These are phyloP conservation scores for Solanum bulbocastanum DNA, from an alignment of 257 asterid species.

Conservation along the genomic window DNA sequence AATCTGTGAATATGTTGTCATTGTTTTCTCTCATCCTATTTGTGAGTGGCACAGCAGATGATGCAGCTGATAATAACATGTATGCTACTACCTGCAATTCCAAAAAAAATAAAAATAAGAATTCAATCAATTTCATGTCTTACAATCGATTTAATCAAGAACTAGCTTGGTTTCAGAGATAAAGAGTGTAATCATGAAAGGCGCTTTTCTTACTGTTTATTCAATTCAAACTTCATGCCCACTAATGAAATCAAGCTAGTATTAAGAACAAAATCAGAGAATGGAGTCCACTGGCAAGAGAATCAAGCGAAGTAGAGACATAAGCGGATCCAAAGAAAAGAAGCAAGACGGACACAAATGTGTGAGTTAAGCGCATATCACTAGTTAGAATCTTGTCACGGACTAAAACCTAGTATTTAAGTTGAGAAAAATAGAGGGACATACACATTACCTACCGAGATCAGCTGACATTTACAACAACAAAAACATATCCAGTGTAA, in stretches of 20 bases:
- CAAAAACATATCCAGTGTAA: not conserved
- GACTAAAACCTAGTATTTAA: not conserved
- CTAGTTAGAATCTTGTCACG: not conserved
- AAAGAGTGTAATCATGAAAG: not conserved
- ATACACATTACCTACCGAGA: not conserved
- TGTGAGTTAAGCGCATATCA: not conserved
- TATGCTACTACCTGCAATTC: slow-evolving; percentile 62
- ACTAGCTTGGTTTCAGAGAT: not conserved
- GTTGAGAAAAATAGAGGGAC: not conserved
- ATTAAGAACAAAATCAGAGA: not conserved
- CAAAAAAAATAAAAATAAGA: not conserved
- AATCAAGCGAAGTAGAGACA: not conserved
- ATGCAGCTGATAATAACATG: slow-evolving; percentile 75
- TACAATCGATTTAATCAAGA: not conserved
- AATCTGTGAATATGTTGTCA: slow-evolving; percentile 83
- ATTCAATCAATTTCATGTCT: not conserved
- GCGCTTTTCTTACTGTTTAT: not conserved
- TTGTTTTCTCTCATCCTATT: slow-evolving; percentile 63
- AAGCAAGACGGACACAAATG: not conserved
- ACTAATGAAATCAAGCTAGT: not conserved
- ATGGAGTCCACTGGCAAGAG: not conserved
- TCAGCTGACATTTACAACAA: not conserved
- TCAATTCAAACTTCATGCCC: not conserved
- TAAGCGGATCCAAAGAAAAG: not conserved
- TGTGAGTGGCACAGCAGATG: slow-evolving; percentile 86